Evolutionary conservation across 441 rosid genomes (phyloP).

Genomic region (Corymbia citriodora): DNA sequence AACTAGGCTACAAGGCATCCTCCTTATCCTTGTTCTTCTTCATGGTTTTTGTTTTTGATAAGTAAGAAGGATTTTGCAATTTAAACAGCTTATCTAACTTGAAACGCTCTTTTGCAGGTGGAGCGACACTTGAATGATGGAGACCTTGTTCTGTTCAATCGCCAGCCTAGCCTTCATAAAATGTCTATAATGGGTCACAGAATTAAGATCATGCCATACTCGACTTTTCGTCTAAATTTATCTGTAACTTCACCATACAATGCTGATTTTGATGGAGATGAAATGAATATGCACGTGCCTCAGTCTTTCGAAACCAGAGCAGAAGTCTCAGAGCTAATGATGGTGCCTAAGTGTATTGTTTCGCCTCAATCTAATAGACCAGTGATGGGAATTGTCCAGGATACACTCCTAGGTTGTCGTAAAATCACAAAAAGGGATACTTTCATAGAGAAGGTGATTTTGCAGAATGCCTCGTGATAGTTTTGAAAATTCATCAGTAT

Average conservation of each 20-base stretch:
- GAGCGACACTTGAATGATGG: slow-evolving; percentile 97
- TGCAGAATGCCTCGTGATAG: neutral
- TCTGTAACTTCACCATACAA: slow-evolving; percentile 98
- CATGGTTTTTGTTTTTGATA: neutral
- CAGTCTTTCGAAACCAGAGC: slow-evolving; percentile 97
- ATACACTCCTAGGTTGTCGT: slow-evolving; percentile 94
- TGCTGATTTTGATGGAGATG: slow-evolving; percentile 99
- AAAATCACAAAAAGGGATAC: slow-evolving; percentile 99
- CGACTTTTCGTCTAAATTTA: slow-evolving; percentile 88
- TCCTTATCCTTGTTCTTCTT: neutral
- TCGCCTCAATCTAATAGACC: slow-evolving; percentile 98
- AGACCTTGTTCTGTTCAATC: slow-evolving; percentile 91
- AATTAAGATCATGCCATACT: slow-evolving; percentile 98
- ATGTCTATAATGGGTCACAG: slow-evolving; percentile 99
- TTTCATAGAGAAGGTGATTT: slow-evolving; percentile 88
- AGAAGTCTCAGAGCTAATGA: slow-evolving; percentile 95
- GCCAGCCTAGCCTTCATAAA: slow-evolving; percentile 99
- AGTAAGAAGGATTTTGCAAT: neutral
- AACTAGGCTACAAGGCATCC: slow-evolving; percentile 89
- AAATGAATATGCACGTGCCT: slow-evolving; percentile 99
- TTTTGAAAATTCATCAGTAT: neutral
- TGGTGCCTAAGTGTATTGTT: slow-evolving; percentile 98
- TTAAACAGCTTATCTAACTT: neutral
- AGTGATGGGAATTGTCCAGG: slow-evolving; percentile 99
- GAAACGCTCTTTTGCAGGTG: slow-evolving; percentile 45